phyloP scores from a whole-genome alignment of 139 green algal species.

The Auxenochlorella pyrenoidosa region DNA sequence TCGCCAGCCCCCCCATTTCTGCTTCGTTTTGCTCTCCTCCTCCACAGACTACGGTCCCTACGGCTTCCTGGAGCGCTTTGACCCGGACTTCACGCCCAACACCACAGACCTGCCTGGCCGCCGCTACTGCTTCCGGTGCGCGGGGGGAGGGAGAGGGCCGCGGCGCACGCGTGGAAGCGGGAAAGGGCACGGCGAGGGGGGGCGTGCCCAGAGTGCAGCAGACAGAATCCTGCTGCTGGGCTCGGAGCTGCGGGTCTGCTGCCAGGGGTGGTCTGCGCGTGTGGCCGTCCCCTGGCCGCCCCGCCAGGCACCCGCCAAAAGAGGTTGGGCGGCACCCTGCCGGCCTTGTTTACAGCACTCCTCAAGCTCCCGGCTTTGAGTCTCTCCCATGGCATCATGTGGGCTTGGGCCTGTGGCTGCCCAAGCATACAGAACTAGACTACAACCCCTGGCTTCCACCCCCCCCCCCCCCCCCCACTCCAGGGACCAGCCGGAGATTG shows the following conservation, averaged over 20 bases:
- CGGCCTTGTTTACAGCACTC: too few species aligned
- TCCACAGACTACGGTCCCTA: constrained; percentile 65
- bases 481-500: constrained; percentile 74
- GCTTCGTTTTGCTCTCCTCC: too few species aligned
- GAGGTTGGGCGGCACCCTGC: constrained; percentile 64
- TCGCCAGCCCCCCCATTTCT: too few species aligned
- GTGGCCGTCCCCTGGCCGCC: neutral
- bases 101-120: constrained; percentile 79
- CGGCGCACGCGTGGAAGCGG: neutral
- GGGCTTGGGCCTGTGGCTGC: too few species aligned
- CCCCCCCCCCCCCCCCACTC: neutral
- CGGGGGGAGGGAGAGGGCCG: neutral
- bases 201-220: too few species aligned
- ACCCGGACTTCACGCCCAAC: constrained; percentile 95
- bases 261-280: neutral
- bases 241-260: too few species aligned
- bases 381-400: too few species aligned
- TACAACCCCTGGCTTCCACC: neutral
- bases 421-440: too few species aligned
- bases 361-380: too few species aligned
- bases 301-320: neutral
- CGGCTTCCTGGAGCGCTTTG: constrained; percentile 90
- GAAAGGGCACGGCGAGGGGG: too few species aligned
- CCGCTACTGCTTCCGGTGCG: constrained; percentile 55
- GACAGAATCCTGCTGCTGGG: too few species aligned